These are phyloP conservation scores for Quercus agrifolia DNA, from an alignment of 306 rosid species.

Conservation along the genomic window DNA sequence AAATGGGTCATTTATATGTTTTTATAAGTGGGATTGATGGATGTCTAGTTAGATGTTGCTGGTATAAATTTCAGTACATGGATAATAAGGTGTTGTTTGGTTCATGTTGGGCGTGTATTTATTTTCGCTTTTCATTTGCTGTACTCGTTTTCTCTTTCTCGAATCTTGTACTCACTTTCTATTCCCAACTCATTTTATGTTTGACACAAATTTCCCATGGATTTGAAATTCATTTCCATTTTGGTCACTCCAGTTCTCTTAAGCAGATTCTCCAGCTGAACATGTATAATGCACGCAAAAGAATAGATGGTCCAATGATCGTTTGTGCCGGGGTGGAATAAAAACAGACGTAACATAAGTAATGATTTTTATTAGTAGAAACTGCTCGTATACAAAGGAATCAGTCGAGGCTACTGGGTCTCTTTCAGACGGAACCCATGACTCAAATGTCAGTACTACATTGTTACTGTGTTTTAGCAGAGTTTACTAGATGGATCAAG, in stretches of 20 bases:
- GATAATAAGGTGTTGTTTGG: not conserved
- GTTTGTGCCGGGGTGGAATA: not conserved
- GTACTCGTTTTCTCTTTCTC: no score
- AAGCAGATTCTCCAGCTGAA: not conserved
- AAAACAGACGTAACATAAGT: not conserved
- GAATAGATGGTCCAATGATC: not conserved
- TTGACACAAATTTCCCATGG: not conserved
- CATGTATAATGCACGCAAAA: not conserved
- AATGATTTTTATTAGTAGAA: not conserved
- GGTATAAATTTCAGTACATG: not conserved
- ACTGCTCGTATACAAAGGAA: no score
- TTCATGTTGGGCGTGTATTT: no score
- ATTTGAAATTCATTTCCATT: not conserved
- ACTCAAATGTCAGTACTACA: no score
- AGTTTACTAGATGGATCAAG: no score
- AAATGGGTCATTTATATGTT: not conserved
- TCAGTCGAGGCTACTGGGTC: no score
- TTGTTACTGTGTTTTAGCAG: no score
- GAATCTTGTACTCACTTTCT: no score
- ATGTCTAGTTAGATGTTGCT: not conserved
- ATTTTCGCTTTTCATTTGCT: no score
- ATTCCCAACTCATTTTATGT: no score
- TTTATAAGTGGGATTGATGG: not conserved
- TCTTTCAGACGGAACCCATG: accelerated
- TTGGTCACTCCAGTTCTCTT: not conserved